These are phyloP conservation scores for Peterozyma xylosa DNA, from an alignment of 805 yeast species.

Conservation along the genomic window DNA sequence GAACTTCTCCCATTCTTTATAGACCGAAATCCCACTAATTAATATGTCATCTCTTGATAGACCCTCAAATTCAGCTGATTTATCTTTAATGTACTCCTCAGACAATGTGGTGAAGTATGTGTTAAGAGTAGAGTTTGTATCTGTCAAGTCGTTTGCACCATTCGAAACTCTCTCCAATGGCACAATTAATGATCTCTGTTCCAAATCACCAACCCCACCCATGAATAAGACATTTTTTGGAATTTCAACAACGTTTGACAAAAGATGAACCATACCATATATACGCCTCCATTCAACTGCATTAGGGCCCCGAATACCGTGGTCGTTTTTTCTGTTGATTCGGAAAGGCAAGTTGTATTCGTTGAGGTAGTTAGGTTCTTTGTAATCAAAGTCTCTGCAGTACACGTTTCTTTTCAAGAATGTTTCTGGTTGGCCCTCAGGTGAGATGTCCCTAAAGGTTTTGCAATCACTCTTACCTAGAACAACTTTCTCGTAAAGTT, in stretches of 20 bases:
- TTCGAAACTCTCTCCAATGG: constrained; percentile 9
- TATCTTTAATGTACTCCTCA: constrained; percentile 2
- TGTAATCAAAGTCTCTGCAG: constrained; percentile 4
- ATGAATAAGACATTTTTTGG: constrained; percentile 7
- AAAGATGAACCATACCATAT: constrained; percentile 7
- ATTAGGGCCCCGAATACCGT: constrained; percentile 1
- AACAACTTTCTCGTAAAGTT: constrained; percentile 7
- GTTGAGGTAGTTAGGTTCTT: constrained; percentile 3
- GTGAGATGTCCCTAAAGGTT: constrained; percentile 5
- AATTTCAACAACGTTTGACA: constrained; percentile 5
- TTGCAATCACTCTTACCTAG: constrained; percentile 5
- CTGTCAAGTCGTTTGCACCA: constrained; percentile 7
- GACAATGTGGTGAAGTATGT: constrained; percentile 3
- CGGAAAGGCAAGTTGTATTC: constrained; percentile 8
- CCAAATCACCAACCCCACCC: constrained; percentile 3
- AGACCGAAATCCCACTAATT: constrained; percentile 6
- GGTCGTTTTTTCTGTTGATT: constrained; percentile 8
- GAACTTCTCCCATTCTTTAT: constrained; percentile 5
- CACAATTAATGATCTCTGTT: constrained; percentile 4
- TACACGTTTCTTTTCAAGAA: constrained; percentile 3
- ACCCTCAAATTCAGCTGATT: not conserved
- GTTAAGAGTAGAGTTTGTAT: constrained; percentile 1
- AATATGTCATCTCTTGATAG: constrained; percentile 1
- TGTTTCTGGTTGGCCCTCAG: constrained; percentile 2
- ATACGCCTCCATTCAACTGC: constrained; percentile 7